phyloP scores from a whole-genome alignment of 805 yeast species.

The Schwanniomyces vanrijiae region DNA sequence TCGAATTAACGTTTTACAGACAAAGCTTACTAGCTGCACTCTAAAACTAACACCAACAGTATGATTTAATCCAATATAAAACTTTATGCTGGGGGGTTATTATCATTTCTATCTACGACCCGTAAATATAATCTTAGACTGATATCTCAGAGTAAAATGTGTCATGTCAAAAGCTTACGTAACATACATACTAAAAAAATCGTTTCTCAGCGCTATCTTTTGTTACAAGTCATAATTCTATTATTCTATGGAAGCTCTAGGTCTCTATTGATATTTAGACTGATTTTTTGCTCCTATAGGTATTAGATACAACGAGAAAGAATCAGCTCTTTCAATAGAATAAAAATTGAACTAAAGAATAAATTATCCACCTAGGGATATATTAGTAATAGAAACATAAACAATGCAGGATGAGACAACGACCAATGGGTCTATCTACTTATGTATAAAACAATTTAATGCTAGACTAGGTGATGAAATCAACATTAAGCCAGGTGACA shows the following conservation, averaged over 20 bases:
- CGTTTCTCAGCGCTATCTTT: background rate
- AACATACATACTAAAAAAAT: background rate
- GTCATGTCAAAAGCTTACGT: background rate
- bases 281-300: background rate
- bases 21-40: no score
- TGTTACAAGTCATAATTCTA: background rate
- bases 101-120: background rate
- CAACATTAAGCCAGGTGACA: conserved; percentile 77
- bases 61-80: no score
- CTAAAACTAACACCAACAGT: background rate
- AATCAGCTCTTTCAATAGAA: background rate
- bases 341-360: background rate
- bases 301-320: background rate
- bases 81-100: no score
- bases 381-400: background rate
- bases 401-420: conserved; percentile 5
- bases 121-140: background rate
- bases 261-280: background rate
- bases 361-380: background rate
- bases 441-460: conserved; percentile 81
- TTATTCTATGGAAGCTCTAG: background rate
- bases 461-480: conserved; percentile 91
- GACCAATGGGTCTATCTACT: conserved; percentile 30
- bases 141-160: background rate
- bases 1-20: background rate